Conservation (phyloP, 2,329 filamentous ascomycete genomes). For the Colletotrichum godetiae region DNA sequence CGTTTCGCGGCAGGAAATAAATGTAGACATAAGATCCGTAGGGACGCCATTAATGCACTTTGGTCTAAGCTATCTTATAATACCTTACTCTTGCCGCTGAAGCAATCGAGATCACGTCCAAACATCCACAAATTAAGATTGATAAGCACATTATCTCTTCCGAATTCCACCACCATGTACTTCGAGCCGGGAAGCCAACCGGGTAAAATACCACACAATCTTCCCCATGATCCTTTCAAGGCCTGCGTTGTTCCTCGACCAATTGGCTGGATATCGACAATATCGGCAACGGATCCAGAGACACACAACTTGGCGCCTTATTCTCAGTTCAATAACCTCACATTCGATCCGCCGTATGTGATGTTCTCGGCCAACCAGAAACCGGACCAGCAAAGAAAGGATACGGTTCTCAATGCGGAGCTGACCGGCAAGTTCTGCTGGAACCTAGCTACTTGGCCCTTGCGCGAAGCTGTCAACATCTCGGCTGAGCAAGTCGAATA, state of each 20-base stretch:
- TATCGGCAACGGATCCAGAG: constrained; percentile 51
- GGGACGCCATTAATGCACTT: too few species aligned
- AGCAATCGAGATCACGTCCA: too few species aligned
- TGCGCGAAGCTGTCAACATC: constrained; percentile 66
- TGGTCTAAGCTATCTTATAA: too few species aligned
- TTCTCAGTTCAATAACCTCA: too few species aligned
- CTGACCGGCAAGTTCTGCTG: constrained; percentile 66
- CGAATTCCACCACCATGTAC: too few species aligned
- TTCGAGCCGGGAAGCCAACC: too few species aligned
- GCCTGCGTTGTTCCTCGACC: constrained; percentile 70
- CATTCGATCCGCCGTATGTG: constrained; percentile 57
- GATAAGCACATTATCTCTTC: too few species aligned
- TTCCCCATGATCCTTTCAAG: constrained; percentile 47
- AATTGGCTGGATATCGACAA: constrained; percentile 72
- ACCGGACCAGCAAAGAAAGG: constrained; percentile 57
- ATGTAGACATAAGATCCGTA: too few species aligned
- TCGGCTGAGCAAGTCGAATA: constrained; percentile 61
- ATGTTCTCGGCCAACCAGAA: constrained; percentile 72
- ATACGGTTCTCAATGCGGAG: constrained; percentile 68
- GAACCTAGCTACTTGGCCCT: constrained; percentile 68
- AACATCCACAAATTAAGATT: too few species aligned
- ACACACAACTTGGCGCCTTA: constrained; percentile 67
- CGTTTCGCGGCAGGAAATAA: too few species aligned
- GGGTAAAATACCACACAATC: constrained; percentile 32
- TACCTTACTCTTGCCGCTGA: too few species aligned